Conservation (phyloP, 495 filamentous ascomycete species). For the Lineolata rhizophorae region DNA sequence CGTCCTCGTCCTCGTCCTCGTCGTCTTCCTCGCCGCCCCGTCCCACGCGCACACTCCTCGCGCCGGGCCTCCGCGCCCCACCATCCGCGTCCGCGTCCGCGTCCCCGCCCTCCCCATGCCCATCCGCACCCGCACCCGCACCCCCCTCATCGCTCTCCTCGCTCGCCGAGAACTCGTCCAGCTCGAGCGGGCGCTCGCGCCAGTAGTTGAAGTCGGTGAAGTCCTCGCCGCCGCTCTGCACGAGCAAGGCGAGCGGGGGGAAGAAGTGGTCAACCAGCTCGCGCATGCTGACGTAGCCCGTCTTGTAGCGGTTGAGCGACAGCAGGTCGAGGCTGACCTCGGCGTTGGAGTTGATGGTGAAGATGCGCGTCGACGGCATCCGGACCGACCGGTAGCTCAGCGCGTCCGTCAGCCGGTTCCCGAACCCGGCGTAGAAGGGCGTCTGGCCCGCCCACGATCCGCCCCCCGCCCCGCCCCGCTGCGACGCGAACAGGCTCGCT, state of each 20-base stretch:
- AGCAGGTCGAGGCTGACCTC: constrained; percentile 87
- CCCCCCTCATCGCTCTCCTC: constrained; percentile 18
- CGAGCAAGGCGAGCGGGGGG: constrained; percentile 27
- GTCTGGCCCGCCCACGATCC: constrained; percentile 13
- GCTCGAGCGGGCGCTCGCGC: constrained; percentile 16
- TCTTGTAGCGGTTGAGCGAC: constrained; percentile 83
- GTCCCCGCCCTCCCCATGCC: background rate
- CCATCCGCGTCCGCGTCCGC: background rate
- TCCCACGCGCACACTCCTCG: background rate
- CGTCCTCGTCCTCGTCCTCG: constrained; percentile 21
- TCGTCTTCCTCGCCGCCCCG: constrained; percentile 19
- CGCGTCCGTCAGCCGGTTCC: constrained; percentile 89
- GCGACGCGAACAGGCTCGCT: constrained; percentile 51
- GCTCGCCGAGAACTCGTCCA: constrained; percentile 18
- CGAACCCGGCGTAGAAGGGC: constrained; percentile 94
- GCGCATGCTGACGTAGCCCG: constrained; percentile 89
- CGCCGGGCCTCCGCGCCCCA: background rate
- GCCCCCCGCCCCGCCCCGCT: constrained; percentile 3
- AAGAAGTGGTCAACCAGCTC: constrained; percentile 96
- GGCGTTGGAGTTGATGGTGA: constrained; percentile 96
- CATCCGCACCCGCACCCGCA: constrained; percentile 5
- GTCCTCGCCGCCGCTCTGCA: constrained; percentile 18
- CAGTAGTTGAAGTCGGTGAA: constrained; percentile 24
- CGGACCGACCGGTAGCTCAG: constrained; percentile 90
- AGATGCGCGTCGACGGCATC: constrained; percentile 81